Evolutionary conservation across 257 asterid genomes (phyloP).

Genomic region (Rehmannia glutinosa): DNA sequence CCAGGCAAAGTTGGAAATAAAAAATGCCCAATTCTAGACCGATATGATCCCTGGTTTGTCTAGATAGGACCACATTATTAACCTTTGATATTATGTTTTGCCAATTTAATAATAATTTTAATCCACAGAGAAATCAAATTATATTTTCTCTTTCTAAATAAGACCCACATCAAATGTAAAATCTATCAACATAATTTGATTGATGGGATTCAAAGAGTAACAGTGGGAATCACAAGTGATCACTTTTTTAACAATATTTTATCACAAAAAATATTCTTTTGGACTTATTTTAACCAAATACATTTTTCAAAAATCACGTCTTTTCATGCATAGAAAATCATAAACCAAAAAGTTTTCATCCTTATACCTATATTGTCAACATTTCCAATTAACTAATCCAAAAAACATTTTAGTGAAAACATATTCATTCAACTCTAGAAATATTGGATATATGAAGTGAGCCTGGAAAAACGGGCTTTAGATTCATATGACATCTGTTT

Average conservation of each 20-base stretch:
- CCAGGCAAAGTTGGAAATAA: background rate
- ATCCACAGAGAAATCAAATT: background rate
- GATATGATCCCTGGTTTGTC: background rate
- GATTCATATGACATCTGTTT: background rate
- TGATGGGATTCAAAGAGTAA: background rate
- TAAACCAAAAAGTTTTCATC: background rate
- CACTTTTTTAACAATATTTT: background rate
- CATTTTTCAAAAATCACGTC: background rate
- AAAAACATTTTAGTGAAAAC: background rate
- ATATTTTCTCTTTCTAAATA: background rate
- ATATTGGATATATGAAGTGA: background rate
- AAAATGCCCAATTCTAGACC: background rate
- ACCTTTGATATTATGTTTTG: background rate
- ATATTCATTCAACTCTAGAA: too few relatives aligned
- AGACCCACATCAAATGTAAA: background rate
- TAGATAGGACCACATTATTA: background rate
- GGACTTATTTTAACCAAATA: background rate
- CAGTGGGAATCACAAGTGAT: background rate
- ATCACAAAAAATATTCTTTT: background rate
- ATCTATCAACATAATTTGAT: background rate
- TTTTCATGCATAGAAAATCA: background rate
- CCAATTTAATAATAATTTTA: background rate
- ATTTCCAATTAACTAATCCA: background rate
- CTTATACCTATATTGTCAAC: background rate
- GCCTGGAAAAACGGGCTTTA: background rate